phyloP scores from a whole-genome alignment of 768 basidiomycete genomes.

The Leccinellum albellum region DNA sequence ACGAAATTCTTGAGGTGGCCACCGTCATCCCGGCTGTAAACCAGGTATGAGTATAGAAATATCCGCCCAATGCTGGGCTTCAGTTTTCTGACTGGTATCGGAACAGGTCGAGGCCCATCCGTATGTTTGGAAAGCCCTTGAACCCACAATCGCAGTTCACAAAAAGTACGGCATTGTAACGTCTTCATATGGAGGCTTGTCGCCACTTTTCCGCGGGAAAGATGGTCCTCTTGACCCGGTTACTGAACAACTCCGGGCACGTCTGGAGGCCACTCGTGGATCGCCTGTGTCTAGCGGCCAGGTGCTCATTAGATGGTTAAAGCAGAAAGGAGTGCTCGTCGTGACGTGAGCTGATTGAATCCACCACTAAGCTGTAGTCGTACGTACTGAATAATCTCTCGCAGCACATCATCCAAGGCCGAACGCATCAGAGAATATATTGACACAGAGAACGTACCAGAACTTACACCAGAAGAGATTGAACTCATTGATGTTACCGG shows the following conservation, averaged over 20 bases:
- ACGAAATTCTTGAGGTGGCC: slow-evolving; percentile 41
- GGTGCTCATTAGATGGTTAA: slow-evolving; percentile 29
- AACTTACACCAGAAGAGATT: slow-evolving; percentile 26
- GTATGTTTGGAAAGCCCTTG: slow-evolving; percentile 43
- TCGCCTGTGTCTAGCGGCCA: slow-evolving; percentile 26
- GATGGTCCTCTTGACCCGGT: slow-evolving; percentile 41
- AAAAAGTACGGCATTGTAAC: slow-evolving; percentile 37
- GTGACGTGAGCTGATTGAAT: slow-evolving; percentile 25
- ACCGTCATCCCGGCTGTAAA: slow-evolving; percentile 50
- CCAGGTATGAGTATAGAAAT: slow-evolving; percentile 35
- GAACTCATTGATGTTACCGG: slow-evolving; percentile 26
- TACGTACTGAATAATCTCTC: not conserved
- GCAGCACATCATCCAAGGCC: slow-evolving; percentile 33
- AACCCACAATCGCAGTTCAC: slow-evolving; percentile 33
- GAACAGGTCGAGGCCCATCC: slow-evolving; percentile 52
- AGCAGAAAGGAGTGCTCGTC: slow-evolving; percentile 29
- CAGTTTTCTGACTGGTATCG: not conserved
- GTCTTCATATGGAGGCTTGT: slow-evolving; percentile 39
- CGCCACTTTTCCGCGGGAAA: slow-evolving; percentile 33
- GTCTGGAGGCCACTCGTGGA: slow-evolving; percentile 25
- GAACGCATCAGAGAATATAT: slow-evolving; percentile 33
- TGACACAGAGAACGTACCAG: slow-evolving; percentile 26
- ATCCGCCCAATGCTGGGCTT: not conserved
- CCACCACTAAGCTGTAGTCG: not conserved
- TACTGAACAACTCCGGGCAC: slow-evolving; percentile 31